Base-by-base conservation (phyloP, 1,139 yeast species). In the Debaryomyces subglobosus region DNA sequence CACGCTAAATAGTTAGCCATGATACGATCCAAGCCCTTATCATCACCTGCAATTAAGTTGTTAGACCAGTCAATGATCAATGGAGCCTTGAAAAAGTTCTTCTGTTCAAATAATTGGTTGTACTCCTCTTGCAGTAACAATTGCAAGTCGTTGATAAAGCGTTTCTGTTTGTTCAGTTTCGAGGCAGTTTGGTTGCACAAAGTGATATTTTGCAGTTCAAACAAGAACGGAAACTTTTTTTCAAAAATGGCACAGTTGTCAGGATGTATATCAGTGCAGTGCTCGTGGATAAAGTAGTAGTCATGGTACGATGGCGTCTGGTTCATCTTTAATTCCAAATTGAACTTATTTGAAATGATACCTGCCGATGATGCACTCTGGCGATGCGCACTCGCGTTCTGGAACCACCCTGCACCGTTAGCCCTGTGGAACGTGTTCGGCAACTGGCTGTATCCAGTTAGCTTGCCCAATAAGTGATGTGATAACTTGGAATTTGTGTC, bases 61-160 rank as follows among this genome's bases (percentile, higher is more conserved):
- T 81, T 75, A 47, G 75, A 76, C 76, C 82, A 80, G 65, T 84
- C 89, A 45, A 83, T 81, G 34, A 82, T 71, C 51, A 84, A 68
- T 0, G 85, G 87, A 5, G 78, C 65, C 33, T 43, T 38, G 33
- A 27, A 23, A 10, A 45, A 48, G 34, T 24, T 42, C 23, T 12
- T n/a, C 21, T 30, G 29, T n/a, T 21, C 27, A 1, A 35, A 39
- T 36, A 61, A 47, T 43, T 48, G 46, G 16, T 56, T 54, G 48
- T 64, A 71, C 39, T 67, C 64, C 23, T 51, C 43, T 40, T 57
- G 53, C 18, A 53, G 51, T 40, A 63, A 53, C 44, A 57, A 50
- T 18, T 55, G 56, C 52, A 66, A 55, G 51, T 67, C 71, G 15
- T 61, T 58, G 33, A 61, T 57, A 45, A 58, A 64, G 24, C 49